Conservation (phyloP, 2,329 filamentous ascomycete genomes). For the Alternaria tenuissima region DNA sequence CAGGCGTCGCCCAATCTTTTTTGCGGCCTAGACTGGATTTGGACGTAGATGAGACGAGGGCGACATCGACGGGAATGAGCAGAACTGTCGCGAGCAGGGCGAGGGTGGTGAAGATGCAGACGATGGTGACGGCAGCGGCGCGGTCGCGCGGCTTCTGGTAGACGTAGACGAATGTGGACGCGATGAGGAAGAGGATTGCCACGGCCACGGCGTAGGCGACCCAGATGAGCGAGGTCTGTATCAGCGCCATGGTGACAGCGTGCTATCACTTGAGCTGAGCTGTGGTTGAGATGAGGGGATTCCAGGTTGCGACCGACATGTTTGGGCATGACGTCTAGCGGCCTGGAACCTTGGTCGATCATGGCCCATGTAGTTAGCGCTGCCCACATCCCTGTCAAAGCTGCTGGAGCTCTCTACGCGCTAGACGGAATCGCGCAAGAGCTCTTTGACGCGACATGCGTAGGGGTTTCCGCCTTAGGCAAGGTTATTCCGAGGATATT, state of each 20-base stretch:
- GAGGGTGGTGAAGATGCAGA: constrained; percentile 87
- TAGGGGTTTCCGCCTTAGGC: not conserved
- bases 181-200: constrained; percentile 75
- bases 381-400: constrained; percentile 8
- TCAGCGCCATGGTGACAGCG: constrained; percentile 65
- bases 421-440: constrained; percentile 15
- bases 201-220: constrained; percentile 88
- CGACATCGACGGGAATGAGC: constrained; percentile 92
- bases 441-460: constrained; percentile 29
- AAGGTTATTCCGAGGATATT: not conserved
- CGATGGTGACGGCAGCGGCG: constrained; percentile 79
- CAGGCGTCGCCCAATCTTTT: constrained; percentile 93
- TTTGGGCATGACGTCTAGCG: constrained; percentile 1
- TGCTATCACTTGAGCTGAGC: no score
- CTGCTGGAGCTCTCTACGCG: constrained; percentile 18
- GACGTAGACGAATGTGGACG: constrained; percentile 85
- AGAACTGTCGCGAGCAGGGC: constrained; percentile 90
- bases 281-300: not conserved
- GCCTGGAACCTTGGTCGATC: not conserved
- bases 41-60: constrained; percentile 88
- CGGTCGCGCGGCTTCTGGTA: constrained; percentile 92
- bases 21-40: constrained; percentile 78
- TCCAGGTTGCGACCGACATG: not conserved
- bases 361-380: not conserved
- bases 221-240: constrained; percentile 94